phyloP scores from a whole-genome alignment of 2,329 filamentous ascomycete genomes.

The Paecilomyces sp. region DNA sequence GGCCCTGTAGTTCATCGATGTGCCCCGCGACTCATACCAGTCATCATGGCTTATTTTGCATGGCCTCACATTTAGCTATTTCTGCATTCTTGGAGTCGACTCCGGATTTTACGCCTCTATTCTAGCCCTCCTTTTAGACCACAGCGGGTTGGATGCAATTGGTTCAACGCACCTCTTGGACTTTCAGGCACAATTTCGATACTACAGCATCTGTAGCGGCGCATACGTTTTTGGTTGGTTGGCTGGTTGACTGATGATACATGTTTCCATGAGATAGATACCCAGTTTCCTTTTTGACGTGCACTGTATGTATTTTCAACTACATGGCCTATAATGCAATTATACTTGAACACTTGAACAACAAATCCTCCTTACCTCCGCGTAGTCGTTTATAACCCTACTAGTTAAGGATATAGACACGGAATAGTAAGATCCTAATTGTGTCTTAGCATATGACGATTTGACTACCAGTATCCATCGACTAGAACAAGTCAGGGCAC shows the following conservation, averaged over 20 bases:
- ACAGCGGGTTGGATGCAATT: no score
- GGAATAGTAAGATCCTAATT: no score
- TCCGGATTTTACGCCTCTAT: background rate
- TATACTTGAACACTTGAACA: no score
- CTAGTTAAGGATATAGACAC: no score
- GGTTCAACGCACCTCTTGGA: no score
- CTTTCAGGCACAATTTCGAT: background rate
- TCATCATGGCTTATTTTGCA: background rate
- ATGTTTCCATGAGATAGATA: background rate
- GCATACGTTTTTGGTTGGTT: background rate
- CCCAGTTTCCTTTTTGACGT: background rate
- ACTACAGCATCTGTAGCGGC: background rate
- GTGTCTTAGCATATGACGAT: no score
- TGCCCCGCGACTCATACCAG: background rate
- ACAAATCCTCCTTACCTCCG: no score
- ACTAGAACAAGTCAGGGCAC: no score
- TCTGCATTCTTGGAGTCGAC: no score
- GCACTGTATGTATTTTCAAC: background rate
- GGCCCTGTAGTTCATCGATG: background rate
- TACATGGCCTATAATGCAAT: background rate
- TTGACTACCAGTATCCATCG: no score
- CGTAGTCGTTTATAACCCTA: no score
- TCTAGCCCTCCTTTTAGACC: background rate
- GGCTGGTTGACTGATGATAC: background rate
- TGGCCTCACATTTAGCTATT: background rate